Conservation (phyloP, 2,329 filamentous ascomycete species). For the Moelleriella libera region DNA sequence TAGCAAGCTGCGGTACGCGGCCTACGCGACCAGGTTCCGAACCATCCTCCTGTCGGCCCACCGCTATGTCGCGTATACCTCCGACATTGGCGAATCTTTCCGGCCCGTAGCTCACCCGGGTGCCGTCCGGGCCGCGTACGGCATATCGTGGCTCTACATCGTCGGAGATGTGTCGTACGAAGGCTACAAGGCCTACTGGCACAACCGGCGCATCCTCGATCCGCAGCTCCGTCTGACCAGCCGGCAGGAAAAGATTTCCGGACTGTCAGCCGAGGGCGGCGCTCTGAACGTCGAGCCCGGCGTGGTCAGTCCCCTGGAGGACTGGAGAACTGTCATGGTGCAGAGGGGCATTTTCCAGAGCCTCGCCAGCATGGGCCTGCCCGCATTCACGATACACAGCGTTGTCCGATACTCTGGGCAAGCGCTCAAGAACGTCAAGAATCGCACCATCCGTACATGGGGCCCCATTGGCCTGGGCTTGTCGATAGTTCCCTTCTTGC, state of each 20-base stretch:
- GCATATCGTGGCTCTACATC: constrained; percentile 83
- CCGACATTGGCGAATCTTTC: constrained; percentile 92
- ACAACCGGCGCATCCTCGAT: constrained; percentile 64
- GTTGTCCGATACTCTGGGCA: constrained; percentile 80
- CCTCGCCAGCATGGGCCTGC: constrained; percentile 84
- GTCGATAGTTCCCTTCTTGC: constrained; percentile 67
- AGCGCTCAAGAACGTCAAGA: constrained; percentile 75
- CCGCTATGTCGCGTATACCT: constrained; percentile 93
- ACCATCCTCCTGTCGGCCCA: constrained; percentile 85
- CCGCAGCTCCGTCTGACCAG: constrained; percentile 45
- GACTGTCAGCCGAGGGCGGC: constrained; percentile 21
- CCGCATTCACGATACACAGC: constrained; percentile 86
- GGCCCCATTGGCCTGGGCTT: constrained; percentile 77
- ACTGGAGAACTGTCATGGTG: constrained; percentile 82
- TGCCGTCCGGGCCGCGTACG: constrained; percentile 73
- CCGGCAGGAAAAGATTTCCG: constrained; percentile 32
- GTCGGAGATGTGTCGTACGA: constrained; percentile 83
- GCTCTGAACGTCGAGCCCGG: constrained; percentile 19
- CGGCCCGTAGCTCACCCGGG: constrained; percentile 80
- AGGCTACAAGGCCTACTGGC: constrained; percentile 86
- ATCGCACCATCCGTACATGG: constrained; percentile 64
- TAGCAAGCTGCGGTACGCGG: constrained; percentile 76
- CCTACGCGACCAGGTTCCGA: constrained; percentile 72
- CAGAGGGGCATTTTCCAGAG: constrained; percentile 85
- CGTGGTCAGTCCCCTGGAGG: constrained; percentile 58